Evolutionary conservation across 2,329 filamentous ascomycete species (phyloP), one percentile per base, ranked within the genome.

Genomic region (Phoma sp.): DNA sequence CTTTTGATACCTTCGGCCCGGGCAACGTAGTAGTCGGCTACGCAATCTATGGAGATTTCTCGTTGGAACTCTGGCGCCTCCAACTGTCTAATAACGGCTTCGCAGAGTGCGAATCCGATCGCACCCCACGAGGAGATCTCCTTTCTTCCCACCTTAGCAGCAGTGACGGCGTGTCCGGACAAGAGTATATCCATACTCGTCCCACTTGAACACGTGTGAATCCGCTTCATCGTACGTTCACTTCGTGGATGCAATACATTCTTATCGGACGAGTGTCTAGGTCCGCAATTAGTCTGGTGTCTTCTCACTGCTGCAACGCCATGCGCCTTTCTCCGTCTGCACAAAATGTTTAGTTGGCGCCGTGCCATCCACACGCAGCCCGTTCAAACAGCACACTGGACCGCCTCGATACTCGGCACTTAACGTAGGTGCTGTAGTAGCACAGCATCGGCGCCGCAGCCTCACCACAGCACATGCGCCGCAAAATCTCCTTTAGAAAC

Each of bases 251-350:
- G 43, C 51, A 47, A 32, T 29, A 27, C 19, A 31, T 17, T 29
- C 17, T 40, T 15, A 27, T 24, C 33, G 33, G 24, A 13, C 17
- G 29, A 41, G 31, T 43, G 35, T n/a, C 36, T 22, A 17, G 48
- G 29, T 22, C 27, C 38, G 25, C 24, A 21, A 27, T 19, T 15
- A 45, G 21, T 21, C 38, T 37, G 33, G 17, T 32, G 38, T 33
- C 24, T 27, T 17, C 19, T 25, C 25, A 36, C 49, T 47, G 47
- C 43, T 49, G 46, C 59, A 58, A 43, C 39, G 44, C 53, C 43
- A 57, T 57, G 61, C 64, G 64, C 60, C 49, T 56, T 58, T 37
- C 64, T 67, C 64, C 64, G 61, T 52, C 53, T 64, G 56, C 53
- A 58, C 41, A 35, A 47, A 54, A 50, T 43, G 32, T 24, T 39